Evolutionary conservation across 768 basidiomycete genomes (phyloP), one percentile per base, ranked within the genome.

Genomic region (Mrakia frigida): DNA sequence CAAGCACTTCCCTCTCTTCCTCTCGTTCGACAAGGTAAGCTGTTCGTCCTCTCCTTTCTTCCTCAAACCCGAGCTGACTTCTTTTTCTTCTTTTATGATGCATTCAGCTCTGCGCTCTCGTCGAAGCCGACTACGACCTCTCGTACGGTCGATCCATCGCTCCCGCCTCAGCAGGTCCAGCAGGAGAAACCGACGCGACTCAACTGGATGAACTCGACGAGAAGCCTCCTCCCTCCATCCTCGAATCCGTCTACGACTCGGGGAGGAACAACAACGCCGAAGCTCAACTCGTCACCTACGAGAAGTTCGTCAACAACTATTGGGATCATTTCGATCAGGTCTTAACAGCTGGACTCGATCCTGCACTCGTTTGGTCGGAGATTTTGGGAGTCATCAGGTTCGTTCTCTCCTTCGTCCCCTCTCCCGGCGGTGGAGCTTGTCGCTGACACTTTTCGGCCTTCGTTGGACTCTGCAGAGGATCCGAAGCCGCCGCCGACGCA

Each of bases 121-220:
- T 78, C 25, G 67, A 78, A 46, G 77, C 74, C 25, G 77, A 78
- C 39, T 59, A 77, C 41, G 74, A 46, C 52, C 60, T 76, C 28
- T n/a, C 33, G 6, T 33, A 59, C 61, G 39, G 74, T 4, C 50
- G 39, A 25, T n/a, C 33, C 31, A 35, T 53, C 23, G 68, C 43
- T 46, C 43, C 43, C 43, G 43, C 43, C 14, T 14, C 43, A 7
- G 43, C 43, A 46, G 43, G 43, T 46, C 43, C 43, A 46, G 43
- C 43, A 46, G 43, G 39, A 5, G 39, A 41, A 41, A 41, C 14
- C 43, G 14, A 46, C 43, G 9, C 43, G 43, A 46, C 43, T 6
- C 9, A 46, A 46, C 43, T 46, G 9, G 43, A 16, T 2, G 43
- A 46, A 16, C 43, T 46, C 43, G 43, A 46, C 43, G 43, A 46